Evolutionary conservation across 208 protist species (phyloP).

Genomic region (Wallacemonas sp.): DNA sequence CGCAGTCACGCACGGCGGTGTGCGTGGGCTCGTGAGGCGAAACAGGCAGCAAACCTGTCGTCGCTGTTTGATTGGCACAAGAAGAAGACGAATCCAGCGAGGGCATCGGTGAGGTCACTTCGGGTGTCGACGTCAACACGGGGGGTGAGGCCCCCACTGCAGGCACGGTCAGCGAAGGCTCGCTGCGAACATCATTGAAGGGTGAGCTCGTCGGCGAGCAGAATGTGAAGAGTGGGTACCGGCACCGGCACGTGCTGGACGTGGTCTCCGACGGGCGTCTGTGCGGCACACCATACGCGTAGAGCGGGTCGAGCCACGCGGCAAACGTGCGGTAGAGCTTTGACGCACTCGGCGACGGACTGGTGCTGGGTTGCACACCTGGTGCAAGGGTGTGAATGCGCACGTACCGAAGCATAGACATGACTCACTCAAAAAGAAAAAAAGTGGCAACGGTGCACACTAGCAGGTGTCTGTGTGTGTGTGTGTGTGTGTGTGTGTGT

Average conservation of each 20-base stretch:
- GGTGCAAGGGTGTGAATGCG: conserved; percentile 25
- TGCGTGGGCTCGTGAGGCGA: no score
- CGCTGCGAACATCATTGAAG: conserved; percentile 12
- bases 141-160: background rate
- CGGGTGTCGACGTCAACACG: no score
- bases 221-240: conserved; percentile 61
- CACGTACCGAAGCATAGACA: conserved; percentile 52
- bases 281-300: conserved; percentile 40
- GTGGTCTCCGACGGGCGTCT: conserved; percentile 15
- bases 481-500: conserved; percentile 2
- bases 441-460: no score
- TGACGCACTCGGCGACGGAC: background rate
- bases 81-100: no score
- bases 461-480: background rate
- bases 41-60: no score
- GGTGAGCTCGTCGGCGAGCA: conserved; percentile 40
- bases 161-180: background rate
- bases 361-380: background rate
- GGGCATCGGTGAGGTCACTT: no score
- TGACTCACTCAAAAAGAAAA: background rate
- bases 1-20: no score
- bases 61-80: no score
- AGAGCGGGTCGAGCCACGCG: conserved; percentile 28
- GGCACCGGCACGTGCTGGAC: conserved; percentile 40
- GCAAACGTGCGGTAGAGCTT: background rate